Evolutionary conservation across 192 early-diverging fungal species (phyloP).

Genomic region (Jimgerdemannia flammicorona): DNA sequence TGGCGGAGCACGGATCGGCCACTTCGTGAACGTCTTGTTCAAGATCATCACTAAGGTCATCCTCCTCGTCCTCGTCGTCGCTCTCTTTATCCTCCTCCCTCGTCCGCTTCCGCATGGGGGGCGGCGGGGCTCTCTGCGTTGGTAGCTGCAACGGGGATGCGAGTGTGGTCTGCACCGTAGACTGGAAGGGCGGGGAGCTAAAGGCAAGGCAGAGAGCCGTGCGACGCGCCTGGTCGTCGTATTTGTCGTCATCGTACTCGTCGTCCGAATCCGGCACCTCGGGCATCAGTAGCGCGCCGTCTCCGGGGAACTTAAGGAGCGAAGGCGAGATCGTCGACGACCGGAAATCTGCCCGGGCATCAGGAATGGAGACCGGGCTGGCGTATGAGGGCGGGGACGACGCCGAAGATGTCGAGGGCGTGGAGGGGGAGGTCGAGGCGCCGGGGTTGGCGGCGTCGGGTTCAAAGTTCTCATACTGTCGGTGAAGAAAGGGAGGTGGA

Average conservation of each 20-base stretch:
- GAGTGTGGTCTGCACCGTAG: background rate
- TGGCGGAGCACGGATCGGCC: background rate
- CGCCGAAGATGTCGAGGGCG: background rate
- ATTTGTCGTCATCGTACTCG: conserved; percentile 9
- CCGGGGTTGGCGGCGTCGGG: conserved; percentile 5
- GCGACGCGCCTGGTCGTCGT: too few relatives aligned
- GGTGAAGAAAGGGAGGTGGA: background rate
- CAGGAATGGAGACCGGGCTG: background rate
- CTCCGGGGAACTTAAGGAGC: conserved; percentile 41
- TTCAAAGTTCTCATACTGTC: conserved; percentile 11
- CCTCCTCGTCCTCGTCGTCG: background rate
- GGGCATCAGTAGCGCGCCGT: conserved; percentile 49
- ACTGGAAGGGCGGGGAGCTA: background rate
- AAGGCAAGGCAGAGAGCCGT: background rate
- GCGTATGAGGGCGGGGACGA: background rate
- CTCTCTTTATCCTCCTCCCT: background rate
- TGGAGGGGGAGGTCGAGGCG: background rate
- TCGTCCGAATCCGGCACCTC: conserved; percentile 44
- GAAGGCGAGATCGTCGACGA: conserved; percentile 23
- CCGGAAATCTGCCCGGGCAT: background rate
- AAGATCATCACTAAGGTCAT: background rate
- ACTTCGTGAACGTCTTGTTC: background rate
- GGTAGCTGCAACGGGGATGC: background rate
- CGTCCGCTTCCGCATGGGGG: background rate
- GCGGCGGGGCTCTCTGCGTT: background rate